Base-by-base conservation (phyloP, 1,284 basidiomycete species). In the Xerocomus nothofagi region DNA sequence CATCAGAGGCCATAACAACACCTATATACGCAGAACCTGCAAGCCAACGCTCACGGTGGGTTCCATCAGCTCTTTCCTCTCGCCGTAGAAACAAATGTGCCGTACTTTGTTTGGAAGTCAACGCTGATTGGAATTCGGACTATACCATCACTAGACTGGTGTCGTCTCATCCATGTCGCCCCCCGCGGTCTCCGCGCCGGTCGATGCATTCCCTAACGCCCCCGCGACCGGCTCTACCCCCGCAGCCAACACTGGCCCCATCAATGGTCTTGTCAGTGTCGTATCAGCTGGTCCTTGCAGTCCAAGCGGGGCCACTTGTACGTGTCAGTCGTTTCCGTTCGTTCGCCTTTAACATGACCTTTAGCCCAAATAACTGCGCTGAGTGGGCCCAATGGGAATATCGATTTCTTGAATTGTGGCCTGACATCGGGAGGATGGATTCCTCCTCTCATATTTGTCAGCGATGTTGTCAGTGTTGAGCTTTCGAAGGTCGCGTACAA, bases 391-490 rank as follows among this genome's bases (percentile, higher is more conserved):
- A 93, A 93, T 66, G 91, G 91, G 20, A 67, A 73, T 55, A 78
- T 88, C 47, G 74, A 81, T 54, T 93, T 84, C 81, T 69, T 94
- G 59, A 91, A 91, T 71, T 93, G 91, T 61, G 90, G 88, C 44
- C 64, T 92, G 54, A 70, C 74, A 30, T 62, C 59, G 29, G 70
- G 66, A 24, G 84, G 84, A 34, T 90, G 87, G 86, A 74, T 70
- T 26, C 85, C 87, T 15, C 82, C 84, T 8, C 62, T 69, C 50
- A 68, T 93, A 53, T 65, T 62, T 4, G 59, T 89, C 12, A 51
- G 74, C 34, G 75, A 89, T 46, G 60, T 88, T 42, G 68, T 82
- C 51, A 70, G 73, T 34, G 73, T 73, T 30, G 72, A 82, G 34
- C 74, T 92, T 23, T 63, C 67, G n/a, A 61, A 70, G 6, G 81